phyloP scores from a whole-genome alignment of 106 monocot species.

The Cymbidium sinense region DNA sequence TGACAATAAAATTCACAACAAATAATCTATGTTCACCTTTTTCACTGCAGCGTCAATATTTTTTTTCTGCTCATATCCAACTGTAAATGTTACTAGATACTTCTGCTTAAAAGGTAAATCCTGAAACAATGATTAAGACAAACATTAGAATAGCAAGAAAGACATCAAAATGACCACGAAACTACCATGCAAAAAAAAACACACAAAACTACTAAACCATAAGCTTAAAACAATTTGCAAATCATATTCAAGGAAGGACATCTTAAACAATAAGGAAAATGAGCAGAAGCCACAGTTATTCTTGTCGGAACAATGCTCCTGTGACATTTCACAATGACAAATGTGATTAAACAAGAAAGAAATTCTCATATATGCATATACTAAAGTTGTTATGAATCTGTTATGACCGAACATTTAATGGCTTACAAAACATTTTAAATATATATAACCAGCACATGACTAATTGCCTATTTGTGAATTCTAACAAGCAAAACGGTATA shows the following conservation, averaged over 20 bases:
- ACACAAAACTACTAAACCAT: background rate
- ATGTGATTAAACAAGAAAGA: background rate
- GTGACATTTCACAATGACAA: background rate
- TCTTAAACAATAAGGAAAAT: background rate
- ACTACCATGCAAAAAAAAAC: background rate
- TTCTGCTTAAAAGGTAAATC: slow-evolving; percentile 22
- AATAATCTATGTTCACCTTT: slow-evolving; percentile 18
- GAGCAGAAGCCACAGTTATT: background rate
- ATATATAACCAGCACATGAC: background rate
- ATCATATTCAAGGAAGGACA: background rate
- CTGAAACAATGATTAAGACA: slow-evolving; percentile 14
- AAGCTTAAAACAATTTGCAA: background rate
- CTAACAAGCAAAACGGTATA: background rate
- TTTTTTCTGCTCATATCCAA: slow-evolving; percentile 29
- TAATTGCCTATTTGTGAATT: background rate
- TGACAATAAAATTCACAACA: background rate
- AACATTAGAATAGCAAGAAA: background rate
- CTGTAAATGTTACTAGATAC: slow-evolving; percentile 50
- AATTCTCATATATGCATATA: background rate
- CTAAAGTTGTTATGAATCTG: background rate
- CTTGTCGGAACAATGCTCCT: background rate
- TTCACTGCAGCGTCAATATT: slow-evolving; percentile 40
- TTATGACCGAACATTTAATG: background rate
- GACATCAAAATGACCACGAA: background rate
- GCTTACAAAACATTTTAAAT: background rate